A percentile compares a stretch with the other conserved stretches of the same genome.
Conservation (phyloP, 192 early-diverging fungal genomes). For the Dispira simplex region DNA sequence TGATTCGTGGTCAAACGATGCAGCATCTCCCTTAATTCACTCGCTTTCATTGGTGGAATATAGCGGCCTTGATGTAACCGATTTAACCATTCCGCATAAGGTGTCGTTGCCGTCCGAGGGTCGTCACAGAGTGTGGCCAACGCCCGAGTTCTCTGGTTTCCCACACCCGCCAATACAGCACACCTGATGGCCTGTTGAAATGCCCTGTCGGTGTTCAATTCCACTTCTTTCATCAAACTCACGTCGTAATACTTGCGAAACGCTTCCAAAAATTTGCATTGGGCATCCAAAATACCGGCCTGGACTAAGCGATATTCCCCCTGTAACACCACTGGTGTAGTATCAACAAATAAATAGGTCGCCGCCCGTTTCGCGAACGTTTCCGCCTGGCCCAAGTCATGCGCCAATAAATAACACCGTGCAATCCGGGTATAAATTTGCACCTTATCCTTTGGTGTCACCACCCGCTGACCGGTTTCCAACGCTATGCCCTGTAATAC, state of each 20-base stretch:
- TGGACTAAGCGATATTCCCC: constrained; percentile 68
- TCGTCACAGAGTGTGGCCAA: constrained; percentile 86
- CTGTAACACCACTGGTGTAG: constrained; percentile 30
- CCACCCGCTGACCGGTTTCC: constrained; percentile 71
- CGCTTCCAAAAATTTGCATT: constrained; percentile 73
- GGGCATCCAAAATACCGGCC: constrained; percentile 70
- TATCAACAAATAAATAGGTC: constrained; percentile 32
- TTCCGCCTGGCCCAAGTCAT: constrained; percentile 65
- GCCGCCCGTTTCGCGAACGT: constrained; percentile 74
- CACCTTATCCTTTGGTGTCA: constrained; percentile 50
- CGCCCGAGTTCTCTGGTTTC: constrained; percentile 72
- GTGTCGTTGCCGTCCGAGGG: constrained; percentile 67
- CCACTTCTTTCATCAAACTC: constrained; percentile 48
- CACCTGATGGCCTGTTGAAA: constrained; percentile 28
- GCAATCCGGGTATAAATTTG: constrained; percentile 74
- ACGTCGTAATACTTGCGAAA: constrained; percentile 73
- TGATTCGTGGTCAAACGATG: background rate
- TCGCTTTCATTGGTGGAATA: background rate
- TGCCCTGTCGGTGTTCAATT: constrained; percentile 38
- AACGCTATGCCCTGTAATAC: constrained; percentile 78
- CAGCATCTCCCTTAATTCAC: background rate
- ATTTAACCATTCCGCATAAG: constrained; percentile 14
- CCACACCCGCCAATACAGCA: constrained; percentile 21
- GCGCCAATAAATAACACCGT: constrained; percentile 69
- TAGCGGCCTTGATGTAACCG: background rate